phyloP scores from a whole-genome alignment of 1,284 basidiomycete genomes.

The Tausonia pullulans region DNA sequence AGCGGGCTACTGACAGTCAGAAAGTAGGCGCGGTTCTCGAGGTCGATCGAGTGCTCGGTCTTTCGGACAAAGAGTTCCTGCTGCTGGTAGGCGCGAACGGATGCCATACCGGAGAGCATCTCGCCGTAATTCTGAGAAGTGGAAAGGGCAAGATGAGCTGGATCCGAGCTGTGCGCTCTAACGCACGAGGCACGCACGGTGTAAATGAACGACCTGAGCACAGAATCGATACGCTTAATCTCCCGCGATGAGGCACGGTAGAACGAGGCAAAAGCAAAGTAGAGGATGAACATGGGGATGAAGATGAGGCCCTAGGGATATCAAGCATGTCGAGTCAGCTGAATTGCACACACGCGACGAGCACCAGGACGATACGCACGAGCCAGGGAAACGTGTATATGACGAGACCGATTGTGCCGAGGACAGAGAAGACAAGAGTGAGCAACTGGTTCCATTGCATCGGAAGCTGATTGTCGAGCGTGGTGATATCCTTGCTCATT shows the following conservation, averaged over 20 bases:
- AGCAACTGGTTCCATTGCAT: slow-evolving; percentile 24
- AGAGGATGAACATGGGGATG: slow-evolving; percentile 24
- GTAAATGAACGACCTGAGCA: slow-evolving; percentile 26
- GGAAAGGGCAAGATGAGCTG: too few relatives aligned
- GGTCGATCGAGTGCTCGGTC: slow-evolving; percentile 1
- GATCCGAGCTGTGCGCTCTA: too few relatives aligned
- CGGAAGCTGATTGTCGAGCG: slow-evolving; percentile 35
- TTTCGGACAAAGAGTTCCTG: neutral
- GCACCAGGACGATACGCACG: neutral
- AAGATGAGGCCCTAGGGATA: slow-evolving; percentile 23
- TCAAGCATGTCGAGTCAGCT: neutral
- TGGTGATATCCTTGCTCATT: slow-evolving; percentile 37
- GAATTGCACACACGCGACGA: neutral
- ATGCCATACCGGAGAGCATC: slow-evolving; percentile 2
- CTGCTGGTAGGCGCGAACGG: neutral
- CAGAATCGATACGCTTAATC: slow-evolving; percentile 28
- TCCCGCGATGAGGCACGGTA: slow-evolving; percentile 21
- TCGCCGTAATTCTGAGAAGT: slow-evolving; percentile 21
- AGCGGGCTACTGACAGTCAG: neutral
- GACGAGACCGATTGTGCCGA: slow-evolving; percentile 26
- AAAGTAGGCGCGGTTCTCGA: slow-evolving; percentile 11
- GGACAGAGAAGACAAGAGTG: slow-evolving; percentile 18
- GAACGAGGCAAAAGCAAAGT: slow-evolving; percentile 18
- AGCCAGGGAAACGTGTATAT: slow-evolving; percentile 20
- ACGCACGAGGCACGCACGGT: neutral